These are phyloP conservation scores for Emericellopsis cladophorae DNA, from an alignment of 2,329 filamentous ascomycete species.

Conservation along the genomic window DNA sequence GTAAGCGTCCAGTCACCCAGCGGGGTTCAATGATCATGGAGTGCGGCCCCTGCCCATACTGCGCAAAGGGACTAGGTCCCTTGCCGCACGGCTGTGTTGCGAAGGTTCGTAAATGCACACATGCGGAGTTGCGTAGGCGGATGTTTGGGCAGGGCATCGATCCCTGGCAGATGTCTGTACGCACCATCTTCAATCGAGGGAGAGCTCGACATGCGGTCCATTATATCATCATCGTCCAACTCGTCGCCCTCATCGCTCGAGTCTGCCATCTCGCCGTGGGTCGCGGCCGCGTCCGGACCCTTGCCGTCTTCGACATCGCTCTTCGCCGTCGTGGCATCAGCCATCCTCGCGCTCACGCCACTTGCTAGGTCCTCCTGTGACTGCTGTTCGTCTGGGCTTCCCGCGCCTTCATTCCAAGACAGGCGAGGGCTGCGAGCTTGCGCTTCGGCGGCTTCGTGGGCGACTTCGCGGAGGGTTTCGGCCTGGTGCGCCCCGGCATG, in stretches of 20 bases:
- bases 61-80: neutral
- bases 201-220: constrained; percentile 97
- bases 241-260: constrained; percentile 51
- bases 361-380: constrained; percentile 3
- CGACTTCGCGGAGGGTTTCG: constrained; percentile 67
- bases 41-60: neutral
- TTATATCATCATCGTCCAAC: constrained; percentile 77
- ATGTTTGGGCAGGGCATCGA: constrained; percentile 11
- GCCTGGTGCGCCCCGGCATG: constrained; percentile 71
- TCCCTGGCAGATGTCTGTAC: constrained; percentile 38
- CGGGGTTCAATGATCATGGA: neutral
- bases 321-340: constrained; percentile 9
- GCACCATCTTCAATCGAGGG: constrained; percentile 98
- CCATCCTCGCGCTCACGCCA: constrained; percentile 6
- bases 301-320: constrained; percentile 40
- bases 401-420: constrained; percentile 33
- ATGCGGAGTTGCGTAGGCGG: neutral
- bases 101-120: neutral
- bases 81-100: no score
- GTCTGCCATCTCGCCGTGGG: constrained; percentile 44
- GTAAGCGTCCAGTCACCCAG: constrained; percentile 78
- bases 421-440: constrained; percentile 50
- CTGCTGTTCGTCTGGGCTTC: neutral
- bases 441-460: constrained; percentile 64
- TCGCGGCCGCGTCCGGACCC: constrained; percentile 31